Evolutionary conservation across 2,329 filamentous ascomycete species (phyloP).

Genomic region (Trichoderma simmonsii): DNA sequence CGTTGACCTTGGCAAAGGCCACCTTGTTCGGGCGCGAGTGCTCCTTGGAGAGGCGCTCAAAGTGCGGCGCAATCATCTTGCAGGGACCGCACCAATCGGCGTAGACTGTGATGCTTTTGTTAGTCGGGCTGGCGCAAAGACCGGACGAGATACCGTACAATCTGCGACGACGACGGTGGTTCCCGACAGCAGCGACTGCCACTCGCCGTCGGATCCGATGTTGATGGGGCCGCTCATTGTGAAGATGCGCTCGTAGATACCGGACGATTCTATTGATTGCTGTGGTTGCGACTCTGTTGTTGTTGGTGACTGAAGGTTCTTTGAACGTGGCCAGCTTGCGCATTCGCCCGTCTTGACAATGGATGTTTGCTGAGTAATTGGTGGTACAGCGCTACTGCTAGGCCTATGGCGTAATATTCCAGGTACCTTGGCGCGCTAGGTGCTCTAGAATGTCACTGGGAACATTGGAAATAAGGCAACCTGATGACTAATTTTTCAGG

Average conservation of each 20-base stretch:
- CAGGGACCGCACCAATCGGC: conserved; percentile 95
- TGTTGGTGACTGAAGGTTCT: background rate
- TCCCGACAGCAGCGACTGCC: conserved; percentile 66
- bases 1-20: conserved; percentile 89
- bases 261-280: background rate
- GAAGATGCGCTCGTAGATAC: background rate
- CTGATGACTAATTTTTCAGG: background rate
- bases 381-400: background rate
- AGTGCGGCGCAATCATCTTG: conserved; percentile 86
- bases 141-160: conserved; percentile 56
- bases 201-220: conserved; percentile 67
- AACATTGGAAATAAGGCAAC: too few relatives aligned
- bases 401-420: background rate
- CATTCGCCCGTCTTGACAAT: background rate
- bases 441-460: background rate
- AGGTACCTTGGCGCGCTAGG: background rate
- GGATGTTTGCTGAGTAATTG: background rate
- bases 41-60: conserved; percentile 77
- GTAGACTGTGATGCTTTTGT: conserved; percentile 61
- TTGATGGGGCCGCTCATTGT: conserved; percentile 48
- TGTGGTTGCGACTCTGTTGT: background rate
- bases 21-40: conserved; percentile 78
- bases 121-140: conserved; percentile 24
- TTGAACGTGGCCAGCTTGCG: conserved; percentile 7
- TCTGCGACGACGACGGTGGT: conserved; percentile 83